These are phyloP conservation scores for Solanum ossicruentum DNA, from an alignment of 257 asterid species.

Conservation along the genomic window DNA sequence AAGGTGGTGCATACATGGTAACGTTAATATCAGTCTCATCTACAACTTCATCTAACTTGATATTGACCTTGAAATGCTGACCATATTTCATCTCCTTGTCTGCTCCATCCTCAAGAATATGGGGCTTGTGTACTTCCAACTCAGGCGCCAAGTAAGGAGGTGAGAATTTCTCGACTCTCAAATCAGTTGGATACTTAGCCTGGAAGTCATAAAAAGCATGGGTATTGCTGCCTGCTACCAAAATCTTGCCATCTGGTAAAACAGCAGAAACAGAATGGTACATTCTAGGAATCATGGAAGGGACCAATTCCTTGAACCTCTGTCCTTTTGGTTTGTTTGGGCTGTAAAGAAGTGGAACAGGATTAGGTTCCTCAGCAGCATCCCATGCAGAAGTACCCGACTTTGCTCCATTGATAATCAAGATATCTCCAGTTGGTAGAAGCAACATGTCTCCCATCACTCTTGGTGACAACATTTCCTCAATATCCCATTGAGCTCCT, in stretches of 20 bases:
- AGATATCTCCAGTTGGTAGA: slow-evolving; percentile 64
- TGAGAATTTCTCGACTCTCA: slow-evolving; percentile 67
- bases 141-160: slow-evolving; percentile 65
- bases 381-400: slow-evolving; percentile 78
- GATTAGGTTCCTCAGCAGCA: slow-evolving; percentile 49
- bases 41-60: not conserved
- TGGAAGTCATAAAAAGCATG: slow-evolving; percentile 34
- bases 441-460: slow-evolving; percentile 71
- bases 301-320: slow-evolving; percentile 33
- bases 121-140: slow-evolving; percentile 21
- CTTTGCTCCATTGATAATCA: slow-evolving; percentile 54
- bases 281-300: slow-evolving; percentile 57
- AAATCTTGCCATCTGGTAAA: slow-evolving; percentile 51
- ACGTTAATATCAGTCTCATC: slow-evolving; percentile 25
- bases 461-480: slow-evolving; percentile 63
- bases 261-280: slow-evolving; percentile 60
- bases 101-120: slow-evolving; percentile 9
- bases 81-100: slow-evolving; percentile 36
- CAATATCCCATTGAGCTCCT: slow-evolving; percentile 47
- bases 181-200: slow-evolving; percentile 44
- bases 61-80: slow-evolving; percentile 6
- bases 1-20: slow-evolving; percentile 78
- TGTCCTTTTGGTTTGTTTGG: slow-evolving; percentile 28
- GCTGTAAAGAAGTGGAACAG: slow-evolving; percentile 45
- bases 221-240: slow-evolving; percentile 80